phyloP scores from a whole-genome alignment of 2,329 filamentous ascomycete genomes.

The Orbilia brochopaga region DNA sequence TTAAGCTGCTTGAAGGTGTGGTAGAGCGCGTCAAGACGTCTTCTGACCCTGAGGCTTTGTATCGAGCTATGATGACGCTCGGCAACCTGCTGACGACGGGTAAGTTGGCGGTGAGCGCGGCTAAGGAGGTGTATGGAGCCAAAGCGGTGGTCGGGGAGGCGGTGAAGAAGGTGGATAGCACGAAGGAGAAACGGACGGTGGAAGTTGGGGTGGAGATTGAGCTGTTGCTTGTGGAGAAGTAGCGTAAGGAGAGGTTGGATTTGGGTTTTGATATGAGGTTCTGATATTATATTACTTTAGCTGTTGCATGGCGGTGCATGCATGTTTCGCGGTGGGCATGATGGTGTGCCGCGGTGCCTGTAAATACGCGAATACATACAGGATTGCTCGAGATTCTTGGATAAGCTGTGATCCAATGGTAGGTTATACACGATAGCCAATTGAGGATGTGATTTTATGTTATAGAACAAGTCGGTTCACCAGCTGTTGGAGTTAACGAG shows the following conservation, averaged over 20 bases:
- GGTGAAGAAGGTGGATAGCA: constrained; percentile 58
- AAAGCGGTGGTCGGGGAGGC: constrained; percentile 59
- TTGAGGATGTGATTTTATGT: no score
- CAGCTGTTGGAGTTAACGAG: no score
- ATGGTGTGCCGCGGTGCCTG: no score
- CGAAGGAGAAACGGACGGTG: constrained; percentile 62
- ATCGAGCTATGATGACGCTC: constrained; percentile 78
- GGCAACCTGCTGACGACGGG: constrained; percentile 75
- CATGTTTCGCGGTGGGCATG: background rate
- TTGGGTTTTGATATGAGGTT: background rate
- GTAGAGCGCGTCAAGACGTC: constrained; percentile 69
- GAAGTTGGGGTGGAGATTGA: constrained; percentile 42
- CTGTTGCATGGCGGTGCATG: background rate
- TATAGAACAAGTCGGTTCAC: no score
- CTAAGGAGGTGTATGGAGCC: constrained; percentile 60
- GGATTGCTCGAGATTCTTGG: no score
- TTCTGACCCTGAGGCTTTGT: constrained; percentile 80
- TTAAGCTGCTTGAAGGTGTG: constrained; percentile 66
- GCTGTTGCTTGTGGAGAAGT: constrained; percentile 17
- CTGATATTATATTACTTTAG: no score
- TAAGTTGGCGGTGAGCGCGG: constrained; percentile 60
- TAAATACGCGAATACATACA: no score
- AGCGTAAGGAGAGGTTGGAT: background rate
- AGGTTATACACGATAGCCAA: no score
- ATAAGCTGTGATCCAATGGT: no score